These are phyloP conservation scores for Borovskyia barvae DNA, from an alignment of 208 protist species.

Conservation along the genomic window DNA sequence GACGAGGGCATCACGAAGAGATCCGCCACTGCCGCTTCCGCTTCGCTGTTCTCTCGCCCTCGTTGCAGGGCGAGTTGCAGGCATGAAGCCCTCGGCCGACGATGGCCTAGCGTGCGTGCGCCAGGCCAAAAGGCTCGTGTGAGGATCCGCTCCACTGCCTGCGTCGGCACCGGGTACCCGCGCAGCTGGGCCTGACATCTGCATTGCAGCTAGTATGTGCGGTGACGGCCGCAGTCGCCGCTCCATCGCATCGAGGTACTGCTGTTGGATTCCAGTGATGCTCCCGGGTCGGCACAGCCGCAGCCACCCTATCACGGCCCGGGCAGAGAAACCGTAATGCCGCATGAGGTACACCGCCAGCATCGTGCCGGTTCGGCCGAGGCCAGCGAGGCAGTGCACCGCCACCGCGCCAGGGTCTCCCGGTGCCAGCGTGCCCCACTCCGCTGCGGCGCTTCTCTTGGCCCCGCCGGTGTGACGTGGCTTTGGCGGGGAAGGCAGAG, in stretches of 20 bases:
- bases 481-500: neutral
- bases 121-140: too few relatives aligned
- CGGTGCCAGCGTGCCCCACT: neutral
- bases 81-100: too few relatives aligned
- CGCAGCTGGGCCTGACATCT: slow-evolving; percentile 3
- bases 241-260: slow-evolving; percentile 90
- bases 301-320: slow-evolving; percentile 92
- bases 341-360: slow-evolving; percentile 93
- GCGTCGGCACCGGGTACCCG: too few relatives aligned
- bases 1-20: too few relatives aligned
- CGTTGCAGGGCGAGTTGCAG: too few relatives aligned
- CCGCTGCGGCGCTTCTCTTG: neutral
- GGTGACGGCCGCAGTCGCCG: slow-evolving; percentile 44
- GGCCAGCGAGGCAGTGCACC: slow-evolving; percentile 96
- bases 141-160: too few relatives aligned
- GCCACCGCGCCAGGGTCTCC: slow-evolving; percentile 61
- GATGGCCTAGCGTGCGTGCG: too few relatives aligned
- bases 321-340: slow-evolving; percentile 91
- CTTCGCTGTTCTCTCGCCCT: too few relatives aligned
- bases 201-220: slow-evolving; percentile 16
- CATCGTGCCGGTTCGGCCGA: slow-evolving; percentile 96
- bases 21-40: too few relatives aligned
- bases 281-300: slow-evolving; percentile 94
- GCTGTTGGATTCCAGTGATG: slow-evolving; percentile 96
- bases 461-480: neutral